Base-by-base conservation (phyloP, 768 basidiomycete genomes). In the Pleurotus platypus region DNA sequence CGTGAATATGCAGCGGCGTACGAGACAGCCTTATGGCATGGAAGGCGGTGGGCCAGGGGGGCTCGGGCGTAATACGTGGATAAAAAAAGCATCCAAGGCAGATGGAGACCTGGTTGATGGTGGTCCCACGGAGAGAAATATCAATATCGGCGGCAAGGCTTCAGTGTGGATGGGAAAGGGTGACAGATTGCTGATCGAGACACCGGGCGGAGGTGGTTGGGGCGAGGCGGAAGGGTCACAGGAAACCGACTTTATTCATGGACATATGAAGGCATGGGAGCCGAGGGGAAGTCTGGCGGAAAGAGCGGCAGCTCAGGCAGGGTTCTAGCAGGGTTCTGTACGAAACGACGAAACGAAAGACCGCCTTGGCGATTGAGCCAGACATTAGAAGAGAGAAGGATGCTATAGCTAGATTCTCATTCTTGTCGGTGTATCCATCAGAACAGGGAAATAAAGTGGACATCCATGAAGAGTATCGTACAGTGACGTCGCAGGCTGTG, bases 201-300 rank as follows among this genome's bases (percentile, higher is more conserved):
- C 94, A 0, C 94, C 94, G 0, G 94, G 94, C 0, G 94, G 88
- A 7, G 94, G 94, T 5, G 94, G 85, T 2, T 96, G 90, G 90
- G 94, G 94, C 1, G 66, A 60, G 15, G 60, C 64, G 8, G 74
- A 75, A 55, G 70, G 66, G 13, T 62, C 64, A 8, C 74, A 75
- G 55, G 70, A 65, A 35, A 65, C 55, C 18, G 40, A 59, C 46
- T 61, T 49, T 46, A 6, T 46, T 60, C 35, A 57, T 48, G 57
- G 64, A 20, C 75, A 83, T 67, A 65, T 69, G 45, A 70, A 65
- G 26, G 73, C 69, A 26, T 89, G 88, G 88, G 85, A 86, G 63
- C 83, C 86, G n/a, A 72, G 88, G 56, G 87, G 88, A 0, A 89
- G 86, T 57, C 63, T 90, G 55, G 83, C 83, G 46, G 85, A 87